phyloP scores from a whole-genome alignment of 2,329 filamentous ascomycete genomes.

The Rhinocladiella mackenziei region DNA sequence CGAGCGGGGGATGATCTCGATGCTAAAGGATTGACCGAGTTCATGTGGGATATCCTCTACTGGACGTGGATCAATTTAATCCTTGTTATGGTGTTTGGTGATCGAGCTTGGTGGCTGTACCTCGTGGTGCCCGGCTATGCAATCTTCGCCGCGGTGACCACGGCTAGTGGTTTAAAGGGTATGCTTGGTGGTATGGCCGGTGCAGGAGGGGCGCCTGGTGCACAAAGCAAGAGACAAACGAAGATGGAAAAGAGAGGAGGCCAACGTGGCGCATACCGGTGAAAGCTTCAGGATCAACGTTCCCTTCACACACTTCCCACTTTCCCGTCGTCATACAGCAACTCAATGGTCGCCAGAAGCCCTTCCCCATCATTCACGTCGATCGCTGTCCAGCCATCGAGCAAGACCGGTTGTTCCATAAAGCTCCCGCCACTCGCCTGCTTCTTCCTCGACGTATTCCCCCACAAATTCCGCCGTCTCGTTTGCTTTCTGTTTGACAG shows the following conservation, averaged over 20 bases:
- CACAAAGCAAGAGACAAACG: conserved; percentile 50
- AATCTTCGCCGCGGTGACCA: conserved; percentile 44
- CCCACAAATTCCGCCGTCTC: conserved; percentile 45
- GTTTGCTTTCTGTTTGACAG: conserved; percentile 32
- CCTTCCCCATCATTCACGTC: conserved; percentile 1
- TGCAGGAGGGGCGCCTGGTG: conserved; percentile 36
- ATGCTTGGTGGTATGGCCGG: conserved; percentile 40
- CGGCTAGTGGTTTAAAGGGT: conserved; percentile 44
- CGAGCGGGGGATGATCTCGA: conserved; percentile 82
- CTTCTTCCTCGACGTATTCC: conserved; percentile 45
- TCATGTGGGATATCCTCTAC: conserved; percentile 96
- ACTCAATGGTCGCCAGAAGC: neutral
- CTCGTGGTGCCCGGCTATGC: conserved; percentile 48
- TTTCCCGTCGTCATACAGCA: neutral
- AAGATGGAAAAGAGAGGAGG: conserved; percentile 52
- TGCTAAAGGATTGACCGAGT: conserved; percentile 85
- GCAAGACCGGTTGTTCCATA: conserved; percentile 32
- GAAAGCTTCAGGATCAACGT: conserved; percentile 14
- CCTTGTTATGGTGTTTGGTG: conserved; percentile 72
- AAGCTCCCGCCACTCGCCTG: conserved; percentile 38
- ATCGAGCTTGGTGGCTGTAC: conserved; percentile 70
- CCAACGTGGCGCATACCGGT: conserved; percentile 43
- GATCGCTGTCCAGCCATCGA: conserved; percentile 26
- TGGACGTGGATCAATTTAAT: conserved; percentile 79
- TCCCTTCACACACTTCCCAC: neutral